Percentiles rank a stretch among this genome's conserved stretches.
These are phyloP conservation scores for Echria macrotheca DNA, from an alignment of 495 filamentous ascomycete genomes.

Conservation along the genomic window DNA sequence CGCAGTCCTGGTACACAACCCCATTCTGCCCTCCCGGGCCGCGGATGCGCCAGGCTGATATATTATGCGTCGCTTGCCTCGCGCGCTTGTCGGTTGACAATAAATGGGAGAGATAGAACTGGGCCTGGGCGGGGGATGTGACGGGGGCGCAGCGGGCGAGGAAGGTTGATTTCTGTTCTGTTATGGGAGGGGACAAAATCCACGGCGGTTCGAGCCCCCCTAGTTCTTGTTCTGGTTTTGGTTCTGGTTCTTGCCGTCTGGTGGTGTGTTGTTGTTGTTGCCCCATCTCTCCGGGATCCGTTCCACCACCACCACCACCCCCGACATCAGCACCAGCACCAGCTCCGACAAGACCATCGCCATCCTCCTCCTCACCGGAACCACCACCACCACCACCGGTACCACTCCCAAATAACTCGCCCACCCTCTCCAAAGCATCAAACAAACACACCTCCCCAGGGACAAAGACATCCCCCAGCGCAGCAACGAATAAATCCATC, in stretches of 20 bases:
- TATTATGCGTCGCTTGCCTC: slow-evolving; percentile 86
- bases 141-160: slow-evolving; percentile 69
- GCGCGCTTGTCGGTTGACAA: slow-evolving; percentile 74
- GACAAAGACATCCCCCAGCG: slow-evolving; percentile 58
- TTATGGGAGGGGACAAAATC: slow-evolving; percentile 63
- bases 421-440: slow-evolving; percentile 70
- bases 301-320: background rate
- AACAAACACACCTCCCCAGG: slow-evolving; percentile 81
- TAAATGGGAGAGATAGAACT: slow-evolving; percentile 63
- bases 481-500: slow-evolving; percentile 59
- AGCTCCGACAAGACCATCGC: slow-evolving; percentile 5
- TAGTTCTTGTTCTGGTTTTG: background rate
- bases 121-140: slow-evolving; percentile 60
- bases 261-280: too few species aligned
- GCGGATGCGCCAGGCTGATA: slow-evolving; percentile 59
- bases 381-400: too few species aligned
- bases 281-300: too few species aligned
- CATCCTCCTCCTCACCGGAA: background rate
- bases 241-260: too few species aligned
- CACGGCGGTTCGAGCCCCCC: slow-evolving; percentile 50
- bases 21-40: slow-evolving; percentile 39
- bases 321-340: background rate
- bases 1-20: slow-evolving; percentile 75
- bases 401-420: too few species aligned
- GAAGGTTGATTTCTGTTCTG: slow-evolving; percentile 85